Percentiles rank a stretch among this genome's conserved stretches.
These are phyloP conservation scores for Calycina marina DNA, from an alignment of 2,329 filamentous ascomycete species.

Conservation along the genomic window DNA sequence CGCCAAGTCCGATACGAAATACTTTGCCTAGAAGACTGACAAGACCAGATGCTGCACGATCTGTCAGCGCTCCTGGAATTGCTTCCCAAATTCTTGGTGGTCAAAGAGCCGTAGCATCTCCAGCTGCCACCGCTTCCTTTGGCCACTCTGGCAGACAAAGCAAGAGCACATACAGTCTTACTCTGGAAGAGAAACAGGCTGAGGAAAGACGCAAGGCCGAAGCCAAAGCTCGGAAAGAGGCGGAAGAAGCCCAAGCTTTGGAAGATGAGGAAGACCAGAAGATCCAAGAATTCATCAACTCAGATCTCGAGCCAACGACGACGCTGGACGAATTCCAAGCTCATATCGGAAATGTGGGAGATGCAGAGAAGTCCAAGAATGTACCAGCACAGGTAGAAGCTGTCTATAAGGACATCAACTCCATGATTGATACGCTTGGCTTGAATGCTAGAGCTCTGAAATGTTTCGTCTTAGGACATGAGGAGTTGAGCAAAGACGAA, in stretches of 20 bases:
- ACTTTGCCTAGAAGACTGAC: conserved; percentile 36
- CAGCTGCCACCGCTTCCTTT: background rate
- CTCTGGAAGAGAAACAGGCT: conserved; percentile 14
- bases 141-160: no score
- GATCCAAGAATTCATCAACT: conserved; percentile 45
- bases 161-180: conserved; percentile 12
- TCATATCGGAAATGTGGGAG: conserved; percentile 35
- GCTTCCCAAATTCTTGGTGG: conserved; percentile 35
- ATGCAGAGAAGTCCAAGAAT: conserved; percentile 31
- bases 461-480: conserved; percentile 53
- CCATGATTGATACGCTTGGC: conserved; percentile 87
- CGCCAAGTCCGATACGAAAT: conserved; percentile 55
- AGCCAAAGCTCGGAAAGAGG: conserved; percentile 38
- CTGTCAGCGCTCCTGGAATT: conserved; percentile 45
- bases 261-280: conserved; percentile 57
- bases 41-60: conserved; percentile 36
- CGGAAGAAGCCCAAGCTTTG: conserved; percentile 40
- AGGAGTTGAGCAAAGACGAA: conserved; percentile 34
- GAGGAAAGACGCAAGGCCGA: conserved; percentile 18
- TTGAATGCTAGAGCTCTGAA: conserved; percentile 56
- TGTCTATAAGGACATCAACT: conserved; percentile 69
- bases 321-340: conserved; percentile 54
- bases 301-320: conserved; percentile 45
- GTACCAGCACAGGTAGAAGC: conserved; percentile 49
- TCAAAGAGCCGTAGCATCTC: conserved; percentile 35